Evolutionary conservation across 208 protist genomes (phyloP).

Genomic region (Phytomonas serpens): DNA sequence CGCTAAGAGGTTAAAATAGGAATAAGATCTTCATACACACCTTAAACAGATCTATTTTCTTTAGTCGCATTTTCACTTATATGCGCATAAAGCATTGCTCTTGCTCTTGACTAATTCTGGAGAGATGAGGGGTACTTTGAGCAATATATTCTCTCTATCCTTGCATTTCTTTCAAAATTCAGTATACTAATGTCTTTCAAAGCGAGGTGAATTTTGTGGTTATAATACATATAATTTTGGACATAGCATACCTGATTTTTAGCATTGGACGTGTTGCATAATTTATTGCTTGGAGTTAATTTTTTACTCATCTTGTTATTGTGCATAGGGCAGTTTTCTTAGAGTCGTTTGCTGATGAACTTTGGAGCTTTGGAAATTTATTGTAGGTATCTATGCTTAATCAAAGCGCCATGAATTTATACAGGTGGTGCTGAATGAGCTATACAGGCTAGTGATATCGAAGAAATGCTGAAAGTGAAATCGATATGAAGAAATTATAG

Average conservation of each 20-base stretch:
- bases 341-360: neutral
- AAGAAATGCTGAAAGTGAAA: neutral
- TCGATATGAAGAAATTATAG: neutral
- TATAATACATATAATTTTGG: neutral
- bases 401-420: neutral
- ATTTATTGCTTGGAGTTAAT: neutral
- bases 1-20: neutral
- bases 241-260: neutral
- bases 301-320: neutral
- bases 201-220: neutral
- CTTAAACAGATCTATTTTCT: conserved; percentile 12
- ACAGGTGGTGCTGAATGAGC: neutral
- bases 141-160: no score
- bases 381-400: neutral
- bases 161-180: neutral
- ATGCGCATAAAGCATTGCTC: neutral
- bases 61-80: conserved; percentile 8
- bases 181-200: neutral
- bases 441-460: neutral
- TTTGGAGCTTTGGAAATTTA: neutral
- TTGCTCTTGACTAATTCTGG: neutral
- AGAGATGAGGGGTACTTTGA: no score
- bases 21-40: neutral
- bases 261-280: neutral
- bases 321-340: neutral